Conservation (phyloP, 495 filamentous ascomycete species). For the Corynascus novoguineensis region DNA sequence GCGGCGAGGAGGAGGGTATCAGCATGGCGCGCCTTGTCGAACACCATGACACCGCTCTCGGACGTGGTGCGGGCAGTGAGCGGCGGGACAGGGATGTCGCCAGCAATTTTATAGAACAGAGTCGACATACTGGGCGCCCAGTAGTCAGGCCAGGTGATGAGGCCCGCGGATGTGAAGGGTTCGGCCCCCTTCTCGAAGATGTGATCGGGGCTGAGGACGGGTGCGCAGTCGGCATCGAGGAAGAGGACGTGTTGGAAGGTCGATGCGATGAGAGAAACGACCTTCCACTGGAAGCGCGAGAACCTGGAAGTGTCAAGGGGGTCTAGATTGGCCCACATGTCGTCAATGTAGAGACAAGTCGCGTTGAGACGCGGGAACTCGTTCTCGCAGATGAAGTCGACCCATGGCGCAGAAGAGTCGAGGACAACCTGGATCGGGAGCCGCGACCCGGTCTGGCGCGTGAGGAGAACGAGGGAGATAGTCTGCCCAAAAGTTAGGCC, state of each 20-base stretch:
- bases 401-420: slow-evolving; percentile 45
- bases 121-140: slow-evolving; percentile 51
- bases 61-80: slow-evolving; percentile 39
- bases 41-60: slow-evolving; percentile 54
- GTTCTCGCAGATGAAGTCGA: slow-evolving; percentile 48
- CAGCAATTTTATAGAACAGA: slow-evolving; percentile 50
- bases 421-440: slow-evolving; percentile 57
- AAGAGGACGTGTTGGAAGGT: slow-evolving; percentile 57
- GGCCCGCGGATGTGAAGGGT: slow-evolving; percentile 47
- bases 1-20: slow-evolving; percentile 50
- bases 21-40: slow-evolving; percentile 50
- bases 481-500: slow-evolving; percentile 24
- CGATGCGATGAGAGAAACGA: slow-evolving; percentile 54
- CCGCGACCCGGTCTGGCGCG: slow-evolving; percentile 50
- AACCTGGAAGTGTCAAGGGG: slow-evolving; percentile 1
- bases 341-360: slow-evolving; percentile 39
- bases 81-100: slow-evolving; percentile 28
- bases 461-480: slow-evolving; percentile 50
- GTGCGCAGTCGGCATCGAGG: slow-evolving; percentile 56
- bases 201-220: slow-evolving; percentile 46
- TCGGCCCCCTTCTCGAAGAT: slow-evolving; percentile 39
- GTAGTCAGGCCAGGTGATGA: slow-evolving; percentile 61
- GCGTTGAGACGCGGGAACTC: slow-evolving; percentile 49
- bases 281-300: slow-evolving; percentile 53
- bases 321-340: slow-evolving; percentile 9